Conservation (phyloP, 257 asterid genomes). For the Ligustrum vulgare region DNA sequence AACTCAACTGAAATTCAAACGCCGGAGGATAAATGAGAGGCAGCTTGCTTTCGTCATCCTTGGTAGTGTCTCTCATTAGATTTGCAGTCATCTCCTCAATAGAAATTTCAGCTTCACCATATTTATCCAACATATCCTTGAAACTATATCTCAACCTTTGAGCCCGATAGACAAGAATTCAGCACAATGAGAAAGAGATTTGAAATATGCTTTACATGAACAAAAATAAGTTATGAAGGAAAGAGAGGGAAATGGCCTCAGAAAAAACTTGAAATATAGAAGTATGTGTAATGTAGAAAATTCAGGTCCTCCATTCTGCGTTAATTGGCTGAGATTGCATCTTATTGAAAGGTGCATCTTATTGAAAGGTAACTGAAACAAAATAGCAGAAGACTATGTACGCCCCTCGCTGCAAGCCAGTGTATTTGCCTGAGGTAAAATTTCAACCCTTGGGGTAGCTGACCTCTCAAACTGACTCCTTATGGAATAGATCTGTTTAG, state of each 20-base stretch:
- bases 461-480: no score
- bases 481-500: no score
- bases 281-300: no score
- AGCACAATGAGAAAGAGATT: not conserved
- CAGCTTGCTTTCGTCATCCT: slow-evolving; percentile 50
- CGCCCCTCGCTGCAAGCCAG: no score
- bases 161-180: slow-evolving; percentile 40
- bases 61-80: slow-evolving; percentile 45
- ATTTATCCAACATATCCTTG: slow-evolving; percentile 28
- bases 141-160: slow-evolving; percentile 38
- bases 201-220: not conserved
- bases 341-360: not conserved
- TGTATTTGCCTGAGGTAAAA: no score
- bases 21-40: slow-evolving; percentile 57
- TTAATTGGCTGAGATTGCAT: not conserved
- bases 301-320: not conserved
- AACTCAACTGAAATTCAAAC: slow-evolving; percentile 59
- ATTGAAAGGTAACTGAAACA: not conserved
- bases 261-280: no score
- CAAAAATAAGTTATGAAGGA: not conserved
- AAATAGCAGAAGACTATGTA: no score
- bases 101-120: slow-evolving; percentile 30
- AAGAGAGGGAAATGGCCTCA: not conserved
- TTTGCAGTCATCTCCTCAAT: slow-evolving; percentile 27
- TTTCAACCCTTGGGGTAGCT: no score